Evolutionary conservation across 2,329 filamentous ascomycete genomes (phyloP), one percentile per base, ranked within the genome.

Genomic region (Remersonia thermophila): DNA sequence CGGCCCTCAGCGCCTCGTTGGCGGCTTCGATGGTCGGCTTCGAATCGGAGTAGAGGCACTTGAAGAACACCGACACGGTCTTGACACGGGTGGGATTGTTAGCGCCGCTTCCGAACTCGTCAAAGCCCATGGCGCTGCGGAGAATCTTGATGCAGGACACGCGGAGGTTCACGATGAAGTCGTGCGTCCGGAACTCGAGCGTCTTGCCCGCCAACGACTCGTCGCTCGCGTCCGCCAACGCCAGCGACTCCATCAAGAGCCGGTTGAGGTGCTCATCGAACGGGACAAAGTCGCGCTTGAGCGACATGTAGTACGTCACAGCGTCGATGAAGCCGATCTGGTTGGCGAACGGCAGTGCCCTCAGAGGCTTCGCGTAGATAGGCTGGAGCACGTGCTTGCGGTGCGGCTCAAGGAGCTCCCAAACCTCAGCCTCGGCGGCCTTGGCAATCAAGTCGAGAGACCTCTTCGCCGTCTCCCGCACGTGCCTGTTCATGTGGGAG

Each of bases 261-360:
- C 91, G 75, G 47, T 91, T 93, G 17, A 96, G 69, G 44, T 87
- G 78, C 33, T 96, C 89, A 47, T 95, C 91, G 55, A 96, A 94
- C 7, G 80, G 76, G 17, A 98, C 77, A 51, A 95, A 89, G 46
- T 91, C 82, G 33, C 80, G 77, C 55, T 93, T 89, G 33, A 98
- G 68, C 38, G 80, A 80, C 63, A 99, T 73, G 53, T 93, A 93
- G 58, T 93, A 98, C 0, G 85, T 94, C 53, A 98, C 86, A 1
- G 91, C 91, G 55, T 98, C 93, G 48, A 99, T 95, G 53, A 93
- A 96, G 3, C 91, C 93, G 47, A 98, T 98, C 61, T 98, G 93
- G 3, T 85, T 89, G 4, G 84, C 72, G 53, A 98, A 98, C 0
- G 91, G 91, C 42, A 99, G 65, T 1, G 91, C 93, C 42, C 91